These are phyloP conservation scores for Lactarius tabidus DNA, from an alignment of 768 basidiomycete genomes.

Conservation along the genomic window DNA sequence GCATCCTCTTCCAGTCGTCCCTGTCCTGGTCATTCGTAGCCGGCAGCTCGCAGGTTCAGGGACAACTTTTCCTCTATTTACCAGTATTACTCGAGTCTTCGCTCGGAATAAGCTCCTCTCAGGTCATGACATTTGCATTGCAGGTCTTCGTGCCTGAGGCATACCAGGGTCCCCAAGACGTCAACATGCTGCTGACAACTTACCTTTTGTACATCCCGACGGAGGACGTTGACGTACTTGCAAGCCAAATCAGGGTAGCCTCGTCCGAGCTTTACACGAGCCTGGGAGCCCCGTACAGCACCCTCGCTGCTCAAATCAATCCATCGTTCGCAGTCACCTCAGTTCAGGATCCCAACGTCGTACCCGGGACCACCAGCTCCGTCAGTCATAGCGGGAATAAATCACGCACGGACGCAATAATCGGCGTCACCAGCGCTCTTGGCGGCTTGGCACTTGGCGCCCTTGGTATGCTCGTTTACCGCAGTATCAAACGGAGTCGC, in stretches of 20 bases:
- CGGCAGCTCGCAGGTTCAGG: conserved; percentile 48
- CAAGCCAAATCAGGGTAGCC: conserved; percentile 56
- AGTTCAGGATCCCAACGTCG: conserved; percentile 38
- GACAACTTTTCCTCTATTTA: conserved; percentile 74
- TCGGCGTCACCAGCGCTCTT: conserved; percentile 82
- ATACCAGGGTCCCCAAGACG: conserved; percentile 49
- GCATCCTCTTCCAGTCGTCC: conserved; percentile 53
- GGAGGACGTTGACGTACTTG: conserved; percentile 52
- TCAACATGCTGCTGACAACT: conserved; percentile 54
- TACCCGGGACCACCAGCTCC: conserved; percentile 15
- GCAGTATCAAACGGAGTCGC: conserved; percentile 60
- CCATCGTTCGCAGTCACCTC: conserved; percentile 56
- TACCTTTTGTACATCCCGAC: conserved; percentile 69
- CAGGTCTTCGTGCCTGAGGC: conserved; percentile 62
- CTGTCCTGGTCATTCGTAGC: conserved; percentile 74
- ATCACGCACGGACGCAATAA: conserved; percentile 77
- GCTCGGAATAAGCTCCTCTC: conserved; percentile 36
- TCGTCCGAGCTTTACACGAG: conserved; percentile 64
- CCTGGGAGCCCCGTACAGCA: conserved; percentile 38
- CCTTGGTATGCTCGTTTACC: conserved; percentile 66
- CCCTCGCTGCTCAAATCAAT: conserved; percentile 67
- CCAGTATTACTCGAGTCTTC: conserved; percentile 49
- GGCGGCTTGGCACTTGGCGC: conserved; percentile 74
- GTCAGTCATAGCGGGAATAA: conserved; percentile 35
- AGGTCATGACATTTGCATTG: conserved; percentile 53